Percentiles rank a stretch among this genome's conserved stretches.
Conservation (phyloP, 75 land plant genomes). For the Pseudotsuga menziesii region DNA sequence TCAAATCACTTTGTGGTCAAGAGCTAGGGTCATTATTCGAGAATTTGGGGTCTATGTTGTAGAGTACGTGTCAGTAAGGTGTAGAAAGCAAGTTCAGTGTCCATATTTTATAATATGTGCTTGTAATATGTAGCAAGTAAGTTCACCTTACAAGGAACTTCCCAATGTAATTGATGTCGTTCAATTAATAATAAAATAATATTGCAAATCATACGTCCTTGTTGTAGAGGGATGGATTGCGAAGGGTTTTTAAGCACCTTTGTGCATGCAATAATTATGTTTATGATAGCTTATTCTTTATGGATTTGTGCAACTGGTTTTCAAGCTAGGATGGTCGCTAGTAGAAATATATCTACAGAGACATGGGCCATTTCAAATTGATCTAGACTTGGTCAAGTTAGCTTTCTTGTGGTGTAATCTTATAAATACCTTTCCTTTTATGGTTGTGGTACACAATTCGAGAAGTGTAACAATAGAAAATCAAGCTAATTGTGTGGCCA, state of each 20-base stretch:
- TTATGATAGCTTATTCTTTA: neutral
- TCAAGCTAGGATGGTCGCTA: neutral
- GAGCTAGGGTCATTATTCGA: neutral
- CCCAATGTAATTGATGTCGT: neutral
- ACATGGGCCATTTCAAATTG: no score
- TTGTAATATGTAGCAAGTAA: neutral
- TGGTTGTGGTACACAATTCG: no score
- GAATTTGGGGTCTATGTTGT: neutral
- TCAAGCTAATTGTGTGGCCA: neutral
- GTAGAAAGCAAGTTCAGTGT: neutral
- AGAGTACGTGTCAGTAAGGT: neutral
- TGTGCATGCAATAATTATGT: neutral
- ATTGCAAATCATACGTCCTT: neutral
- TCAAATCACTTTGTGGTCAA: neutral
- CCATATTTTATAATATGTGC: no score
- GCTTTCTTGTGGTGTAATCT: no score
- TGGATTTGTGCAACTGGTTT: neutral
- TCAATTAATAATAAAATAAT: neutral
- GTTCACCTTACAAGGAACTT: neutral
- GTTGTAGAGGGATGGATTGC: neutral
- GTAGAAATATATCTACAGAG: neutral
- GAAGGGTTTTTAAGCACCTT: neutral
- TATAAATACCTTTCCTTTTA: no score
- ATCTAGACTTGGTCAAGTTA: no score
- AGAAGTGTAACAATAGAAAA: no score